Base-by-base conservation (phyloP, 2,329 filamentous ascomycete genomes). In the Colletotrichum musae region DNA sequence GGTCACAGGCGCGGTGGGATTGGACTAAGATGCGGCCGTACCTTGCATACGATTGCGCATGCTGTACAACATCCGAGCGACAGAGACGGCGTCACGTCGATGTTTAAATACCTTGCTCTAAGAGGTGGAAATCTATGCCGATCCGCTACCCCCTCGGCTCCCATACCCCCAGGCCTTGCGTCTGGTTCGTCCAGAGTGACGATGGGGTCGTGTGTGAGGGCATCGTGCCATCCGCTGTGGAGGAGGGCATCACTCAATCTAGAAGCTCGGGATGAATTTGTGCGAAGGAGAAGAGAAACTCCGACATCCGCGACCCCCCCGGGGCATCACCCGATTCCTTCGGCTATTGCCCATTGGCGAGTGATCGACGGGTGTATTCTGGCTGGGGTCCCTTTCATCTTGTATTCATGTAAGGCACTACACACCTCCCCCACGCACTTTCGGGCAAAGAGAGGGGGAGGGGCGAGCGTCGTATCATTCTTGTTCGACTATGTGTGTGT, bases 211-310 rank as follows among this genome's bases (percentile, higher is more conserved):
- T 18, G 36, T 5, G 26, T 1, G 18, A 26, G 13, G 32, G 16
- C 39, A 28, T 58, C 21, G 66, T 65, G 47, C 28, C 66, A 68
- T 54, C 50, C 47, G 61, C 1, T 43, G 54, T 54, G 66, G 66
- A 56, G 54, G 2, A 24, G 21, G n/a, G 32, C 2, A 24, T 4
- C n/a, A 43, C 66, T 47, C 43, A 45, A 58, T 56, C 39, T 24
- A 68, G 60, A 64, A 68, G 65, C 39, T 68, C 60, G 65, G 53
- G 48, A 18, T 24, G 16, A 26, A 32, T 58, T 64, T 28, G 53
- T 64, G 57, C 60, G 60, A 68, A 45, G 26, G 39, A 21, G 41
- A 28, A 26, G 26, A 15, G 16, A 15, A 26, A 52, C 1, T n/a
- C 41, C 41, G 41, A 24, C 21, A 24, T 2, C 21, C 21, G 21